These are phyloP conservation scores for Penicillium sp. DNA, from an alignment of 2,329 filamentous ascomycete genomes.

Conservation along the genomic window DNA sequence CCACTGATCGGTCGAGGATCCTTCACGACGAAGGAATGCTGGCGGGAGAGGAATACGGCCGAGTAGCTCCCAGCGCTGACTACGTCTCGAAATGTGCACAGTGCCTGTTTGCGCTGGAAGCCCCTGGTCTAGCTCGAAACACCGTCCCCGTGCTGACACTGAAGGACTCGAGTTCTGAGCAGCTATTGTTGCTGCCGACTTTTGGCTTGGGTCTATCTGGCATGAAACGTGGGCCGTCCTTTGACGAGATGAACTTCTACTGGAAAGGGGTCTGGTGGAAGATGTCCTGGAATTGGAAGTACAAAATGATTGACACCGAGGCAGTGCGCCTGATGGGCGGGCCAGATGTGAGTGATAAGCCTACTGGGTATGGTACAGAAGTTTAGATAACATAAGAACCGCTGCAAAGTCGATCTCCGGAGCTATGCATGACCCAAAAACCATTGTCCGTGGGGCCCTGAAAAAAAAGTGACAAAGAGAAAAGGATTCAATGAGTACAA, in stretches of 20 bases:
- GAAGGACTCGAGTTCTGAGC: constrained; percentile 1
- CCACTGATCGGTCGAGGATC: constrained; percentile 27
- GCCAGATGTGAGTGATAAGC: constrained; percentile 18
- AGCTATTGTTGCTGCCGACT: constrained; percentile 29
- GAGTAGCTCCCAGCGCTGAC: not conserved
- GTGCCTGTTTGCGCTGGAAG: constrained; percentile 23
- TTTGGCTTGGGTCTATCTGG: constrained; percentile 20
- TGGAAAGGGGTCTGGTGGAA: constrained; percentile 14
- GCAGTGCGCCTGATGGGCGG: constrained; percentile 30
- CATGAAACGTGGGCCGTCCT: not conserved
- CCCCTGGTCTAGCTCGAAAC: constrained; percentile 37
- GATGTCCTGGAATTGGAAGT: constrained; percentile 39
- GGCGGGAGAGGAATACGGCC: not conserved
- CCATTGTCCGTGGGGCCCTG: constrained; percentile 15
- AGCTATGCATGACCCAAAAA: constrained; percentile 21
- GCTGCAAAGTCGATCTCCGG: constrained; percentile 17
- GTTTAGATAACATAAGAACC: constrained; percentile 13
- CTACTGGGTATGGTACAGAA: constrained; percentile 25
- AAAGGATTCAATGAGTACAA: constrained; percentile 11
- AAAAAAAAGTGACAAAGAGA: constrained; percentile 17
- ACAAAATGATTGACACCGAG: constrained; percentile 37
- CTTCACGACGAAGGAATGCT: constrained; percentile 8
- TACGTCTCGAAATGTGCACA: not conserved
- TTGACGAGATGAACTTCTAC: constrained; percentile 7
- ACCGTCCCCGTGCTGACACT: constrained; percentile 39